Evolutionary conservation across 441 rosid genomes (phyloP), one percentile per base, ranked within the genome.

Genomic region (Corymbia citriodora): DNA sequence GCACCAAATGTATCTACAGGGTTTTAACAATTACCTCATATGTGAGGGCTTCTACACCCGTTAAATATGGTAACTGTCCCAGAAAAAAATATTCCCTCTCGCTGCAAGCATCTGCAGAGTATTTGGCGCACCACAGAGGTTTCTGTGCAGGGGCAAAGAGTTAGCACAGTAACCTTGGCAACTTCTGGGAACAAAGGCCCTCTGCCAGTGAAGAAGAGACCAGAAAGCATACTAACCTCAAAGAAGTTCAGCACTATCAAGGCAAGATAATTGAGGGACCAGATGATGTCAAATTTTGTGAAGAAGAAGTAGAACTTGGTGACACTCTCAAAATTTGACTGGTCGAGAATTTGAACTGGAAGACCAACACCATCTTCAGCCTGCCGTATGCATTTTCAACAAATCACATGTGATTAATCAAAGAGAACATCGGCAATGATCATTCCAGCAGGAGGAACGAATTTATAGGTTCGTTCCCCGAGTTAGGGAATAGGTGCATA

Each of bases 321-420:
- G 92, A 95, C 93, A 74, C 91, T 92, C 61, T 93, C 96, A 27
- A 98, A 98, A 93, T 93, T 93, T 23, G 96, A 91, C 81, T 96
- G 95, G 86, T 96, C 97, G 54, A 98, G 99, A 87, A 98, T 93
- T 93, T 98, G 93, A 94, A 96, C 99, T 3, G 99, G 99, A 59
- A 98, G 93, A 31, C 99, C 99, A 79, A 96, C 92, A 59, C 99
- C 99, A 93, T 98, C 99, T 95, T 95, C 98, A 89, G 99, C 99
- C 99, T 98, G 92, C 88, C 88, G 88, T 36, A 48, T 23, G 31
- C 86, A 68, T 27, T 83, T 50, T 68, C 17, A 72, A 72, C 11
- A 2, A 72, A 36, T 21, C 9, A 13, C 82, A 19, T 9, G 83
- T 3, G 49, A 2, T 36, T 72, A 72, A 19, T 21, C 83, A 8